Percentiles rank a stretch among this genome's conserved stretches.
Evolutionary conservation across 176 grass and related monocot genomes (phyloP).

Genomic region (Ensete glaucum): DNA sequence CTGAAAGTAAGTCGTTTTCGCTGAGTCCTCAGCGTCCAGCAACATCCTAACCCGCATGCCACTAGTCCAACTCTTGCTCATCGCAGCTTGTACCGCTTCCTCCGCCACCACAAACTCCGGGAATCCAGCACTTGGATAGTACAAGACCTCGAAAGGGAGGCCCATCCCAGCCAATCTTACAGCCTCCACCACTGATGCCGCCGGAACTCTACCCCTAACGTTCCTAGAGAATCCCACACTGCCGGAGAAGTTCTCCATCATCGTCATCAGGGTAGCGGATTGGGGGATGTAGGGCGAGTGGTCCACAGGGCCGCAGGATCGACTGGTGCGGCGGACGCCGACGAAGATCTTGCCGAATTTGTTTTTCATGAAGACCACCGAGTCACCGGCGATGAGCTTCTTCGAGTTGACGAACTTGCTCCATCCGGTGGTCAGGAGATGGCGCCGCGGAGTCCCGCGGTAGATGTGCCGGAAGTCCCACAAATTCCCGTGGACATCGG

Average conservation of each 20-base stretch:
- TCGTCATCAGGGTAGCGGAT: background rate
- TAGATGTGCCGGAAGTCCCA: conserved; percentile 77
- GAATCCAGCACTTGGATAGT: conserved; percentile 38
- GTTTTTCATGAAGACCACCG: conserved; percentile 48
- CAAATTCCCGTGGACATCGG: conserved; percentile 49
- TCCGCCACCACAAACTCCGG: conserved; percentile 55
- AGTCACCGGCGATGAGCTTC: conserved; percentile 54
- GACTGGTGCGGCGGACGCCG: conserved; percentile 44
- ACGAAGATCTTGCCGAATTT: conserved; percentile 39
- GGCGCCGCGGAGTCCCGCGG: conserved; percentile 55
- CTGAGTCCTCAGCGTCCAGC: conserved; percentile 35
- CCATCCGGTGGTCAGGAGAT: conserved; percentile 65
- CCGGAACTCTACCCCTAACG: background rate
- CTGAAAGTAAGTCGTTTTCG: conserved; percentile 23
- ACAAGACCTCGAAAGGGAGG: conserved; percentile 37
- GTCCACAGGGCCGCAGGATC: background rate
- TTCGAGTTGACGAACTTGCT: conserved; percentile 66
- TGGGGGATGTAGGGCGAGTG: background rate
- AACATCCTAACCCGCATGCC: conserved; percentile 39
- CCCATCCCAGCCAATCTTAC: conserved; percentile 29
- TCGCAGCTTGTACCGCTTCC: conserved; percentile 33
- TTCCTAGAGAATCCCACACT: background rate
- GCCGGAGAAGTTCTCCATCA: background rate
- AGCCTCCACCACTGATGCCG: conserved; percentile 9
- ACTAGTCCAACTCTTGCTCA: conserved; percentile 2